A percentile compares a stretch with the other conserved stretches of the same genome.
Evolutionary conservation across 345 rosid genomes (phyloP).

Genomic region (Arabidopsis arenosa): DNA sequence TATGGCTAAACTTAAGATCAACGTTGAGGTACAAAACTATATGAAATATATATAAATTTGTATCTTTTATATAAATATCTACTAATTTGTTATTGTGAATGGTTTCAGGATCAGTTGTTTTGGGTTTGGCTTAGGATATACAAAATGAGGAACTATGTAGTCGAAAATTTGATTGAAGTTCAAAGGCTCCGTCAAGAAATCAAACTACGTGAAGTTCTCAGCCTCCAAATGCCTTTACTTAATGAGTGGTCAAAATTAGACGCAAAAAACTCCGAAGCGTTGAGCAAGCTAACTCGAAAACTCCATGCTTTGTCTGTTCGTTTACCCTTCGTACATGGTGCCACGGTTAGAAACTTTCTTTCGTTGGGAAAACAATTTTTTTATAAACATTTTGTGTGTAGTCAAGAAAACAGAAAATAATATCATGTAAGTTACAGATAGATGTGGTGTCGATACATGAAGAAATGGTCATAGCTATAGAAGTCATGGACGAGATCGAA

Average conservation of each 20-base stretch:
- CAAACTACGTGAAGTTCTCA: slow-evolving; percentile 51
- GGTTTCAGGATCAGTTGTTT: slow-evolving; percentile 58
- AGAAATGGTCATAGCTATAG: slow-evolving; percentile 57
- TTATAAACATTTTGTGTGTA: not conserved
- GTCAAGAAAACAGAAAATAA: not conserved
- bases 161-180: slow-evolving; percentile 52
- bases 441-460: slow-evolving; percentile 54
- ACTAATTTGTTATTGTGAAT: not conserved
- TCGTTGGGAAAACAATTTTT: not conserved
- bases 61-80: not conserved
- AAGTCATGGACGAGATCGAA: slow-evolving; percentile 59
- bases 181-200: slow-evolving; percentile 51
- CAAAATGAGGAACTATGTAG: slow-evolving; percentile 48
- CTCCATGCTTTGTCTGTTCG: slow-evolving; percentile 58
- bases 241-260: slow-evolving; percentile 61
- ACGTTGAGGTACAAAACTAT: slow-evolving; percentile 52
- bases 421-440: slow-evolving; percentile 40
- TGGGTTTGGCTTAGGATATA: slow-evolving; percentile 58
- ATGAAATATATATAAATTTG: not conserved
- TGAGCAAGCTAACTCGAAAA: slow-evolving; percentile 63
- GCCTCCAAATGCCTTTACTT: slow-evolving; percentile 57
- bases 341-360: slow-evolving; percentile 50
- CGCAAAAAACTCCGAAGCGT: slow-evolving; percentile 58
- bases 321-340: slow-evolving; percentile 57
- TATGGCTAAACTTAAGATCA: slow-evolving; percentile 41